Conservation (phyloP, 768 basidiomycete species). For the Leccinellum rugosiceps region DNA sequence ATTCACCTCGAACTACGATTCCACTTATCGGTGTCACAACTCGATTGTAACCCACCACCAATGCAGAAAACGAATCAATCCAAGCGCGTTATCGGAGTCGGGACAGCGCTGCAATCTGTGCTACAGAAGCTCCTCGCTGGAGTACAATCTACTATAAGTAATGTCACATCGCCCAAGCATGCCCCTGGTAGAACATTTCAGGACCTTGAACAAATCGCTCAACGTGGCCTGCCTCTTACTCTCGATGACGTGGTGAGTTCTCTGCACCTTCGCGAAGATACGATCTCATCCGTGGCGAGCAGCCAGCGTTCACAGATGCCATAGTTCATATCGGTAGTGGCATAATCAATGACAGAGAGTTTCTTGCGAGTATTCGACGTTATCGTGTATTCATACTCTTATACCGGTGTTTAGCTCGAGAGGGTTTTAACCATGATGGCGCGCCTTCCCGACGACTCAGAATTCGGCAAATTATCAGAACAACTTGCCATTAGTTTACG, state of each 20-base stretch:
- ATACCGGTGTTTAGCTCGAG: slow-evolving; percentile 50
- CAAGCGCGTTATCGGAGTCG: no score
- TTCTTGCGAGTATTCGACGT: slow-evolving; percentile 44
- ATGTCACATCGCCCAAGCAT: not conserved
- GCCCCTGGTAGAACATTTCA: slow-evolving; percentile 16
- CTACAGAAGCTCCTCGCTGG: slow-evolving; percentile 16
- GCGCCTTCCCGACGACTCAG: slow-evolving; percentile 35
- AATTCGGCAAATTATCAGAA: slow-evolving; percentile 39
- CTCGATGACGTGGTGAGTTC: slow-evolving; percentile 28
- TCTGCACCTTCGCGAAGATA: not conserved
- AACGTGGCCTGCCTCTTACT: slow-evolving; percentile 26
- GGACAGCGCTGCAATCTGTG: not conserved
- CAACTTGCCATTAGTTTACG: slow-evolving; percentile 50
- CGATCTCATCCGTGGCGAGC: not conserved
- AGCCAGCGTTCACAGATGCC: slow-evolving; percentile 53
- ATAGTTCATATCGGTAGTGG: slow-evolving; percentile 35
- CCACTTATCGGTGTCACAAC: no score
- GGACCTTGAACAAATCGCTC: slow-evolving; percentile 29
- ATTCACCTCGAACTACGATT: no score
- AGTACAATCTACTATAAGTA: slow-evolving; percentile 1
- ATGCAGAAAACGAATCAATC: no score
- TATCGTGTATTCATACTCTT: slow-evolving; percentile 3
- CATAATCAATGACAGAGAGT: slow-evolving; percentile 53
- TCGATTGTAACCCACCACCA: no score
- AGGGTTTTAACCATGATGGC: slow-evolving; percentile 61